phyloP scores from a whole-genome alignment of 2,329 filamentous ascomycete species.

The Neoscytalidium dimidiatum region DNA sequence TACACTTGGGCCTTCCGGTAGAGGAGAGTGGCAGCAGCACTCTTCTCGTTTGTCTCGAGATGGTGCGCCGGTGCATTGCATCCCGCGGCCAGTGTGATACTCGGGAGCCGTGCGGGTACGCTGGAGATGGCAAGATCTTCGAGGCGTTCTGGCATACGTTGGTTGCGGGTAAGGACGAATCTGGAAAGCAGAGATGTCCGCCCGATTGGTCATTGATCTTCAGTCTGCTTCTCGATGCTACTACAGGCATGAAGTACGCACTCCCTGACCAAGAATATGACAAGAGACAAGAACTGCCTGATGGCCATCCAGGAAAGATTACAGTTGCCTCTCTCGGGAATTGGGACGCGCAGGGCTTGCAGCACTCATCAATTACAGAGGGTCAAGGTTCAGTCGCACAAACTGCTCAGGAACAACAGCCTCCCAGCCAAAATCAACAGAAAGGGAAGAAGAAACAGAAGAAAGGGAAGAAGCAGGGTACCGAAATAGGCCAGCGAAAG shows the following conservation, averaged over 20 bases:
- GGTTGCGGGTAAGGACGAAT: constrained; percentile 26
- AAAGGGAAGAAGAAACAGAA: constrained; percentile 16
- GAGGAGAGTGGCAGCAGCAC: constrained; percentile 17
- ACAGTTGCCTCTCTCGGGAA: constrained; percentile 26
- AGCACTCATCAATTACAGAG: constrained; percentile 23
- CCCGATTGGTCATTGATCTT: constrained; percentile 28
- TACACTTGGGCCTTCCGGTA: constrained; percentile 24
- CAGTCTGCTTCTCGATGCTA: constrained; percentile 27
- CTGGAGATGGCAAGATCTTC: constrained; percentile 22
- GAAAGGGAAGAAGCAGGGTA: neutral
- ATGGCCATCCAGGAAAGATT: constrained; percentile 27
- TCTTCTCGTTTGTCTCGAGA: constrained; percentile 20
- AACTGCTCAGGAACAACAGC: neutral
- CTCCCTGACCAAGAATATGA: constrained; percentile 28
- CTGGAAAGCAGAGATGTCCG: constrained; percentile 22
- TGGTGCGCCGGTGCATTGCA: constrained; percentile 6
- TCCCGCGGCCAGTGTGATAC: neutral
- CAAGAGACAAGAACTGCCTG: neutral
- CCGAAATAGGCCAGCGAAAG: neutral
- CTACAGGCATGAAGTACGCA: constrained; percentile 22
- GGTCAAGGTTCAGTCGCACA: constrained; percentile 18
- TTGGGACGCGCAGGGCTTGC: constrained; percentile 23
- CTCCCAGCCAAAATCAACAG: neutral
- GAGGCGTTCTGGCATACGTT: constrained; percentile 30
- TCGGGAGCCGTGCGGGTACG: constrained; percentile 7